Evolutionary conservation across 106 monocot genomes (phyloP).

Genomic region (Hemerocallis citrina): DNA sequence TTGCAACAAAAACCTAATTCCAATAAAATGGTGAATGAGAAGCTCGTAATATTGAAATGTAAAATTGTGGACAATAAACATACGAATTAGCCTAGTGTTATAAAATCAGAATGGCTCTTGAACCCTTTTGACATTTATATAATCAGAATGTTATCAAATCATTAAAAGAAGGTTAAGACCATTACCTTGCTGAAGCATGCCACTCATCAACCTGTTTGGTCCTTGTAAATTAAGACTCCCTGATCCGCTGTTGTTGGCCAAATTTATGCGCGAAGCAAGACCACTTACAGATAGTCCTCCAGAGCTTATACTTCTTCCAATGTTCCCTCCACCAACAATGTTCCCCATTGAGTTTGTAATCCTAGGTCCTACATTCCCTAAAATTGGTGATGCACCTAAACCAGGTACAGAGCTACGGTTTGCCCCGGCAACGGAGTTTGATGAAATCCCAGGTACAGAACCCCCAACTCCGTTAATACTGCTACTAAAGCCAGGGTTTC

Average conservation of each 20-base stretch:
- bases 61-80: too few species aligned
- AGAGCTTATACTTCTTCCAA: constrained; percentile 74
- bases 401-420: constrained; percentile 63
- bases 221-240: constrained; percentile 74
- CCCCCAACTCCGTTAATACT: constrained; percentile 77
- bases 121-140: background rate
- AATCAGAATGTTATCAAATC: too few species aligned
- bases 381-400: constrained; percentile 54
- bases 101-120: too few species aligned
- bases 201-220: constrained; percentile 62
- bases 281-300: constrained; percentile 68
- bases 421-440: constrained; percentile 40
- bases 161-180: too few species aligned
- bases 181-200: constrained; percentile 97
- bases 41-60: too few species aligned
- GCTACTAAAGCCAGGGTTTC: constrained; percentile 60
- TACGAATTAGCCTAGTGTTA: too few species aligned
- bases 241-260: constrained; percentile 54
- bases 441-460: constrained; percentile 69
- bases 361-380: constrained; percentile 68
- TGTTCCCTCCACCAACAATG: constrained; percentile 64
- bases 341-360: constrained; percentile 61
- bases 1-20: too few species aligned
- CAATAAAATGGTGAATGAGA: too few species aligned
- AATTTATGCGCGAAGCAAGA: constrained; percentile 67